Conservation (phyloP, 2,329 filamentous ascomycete genomes). For the Byssochlamys sp. region DNA sequence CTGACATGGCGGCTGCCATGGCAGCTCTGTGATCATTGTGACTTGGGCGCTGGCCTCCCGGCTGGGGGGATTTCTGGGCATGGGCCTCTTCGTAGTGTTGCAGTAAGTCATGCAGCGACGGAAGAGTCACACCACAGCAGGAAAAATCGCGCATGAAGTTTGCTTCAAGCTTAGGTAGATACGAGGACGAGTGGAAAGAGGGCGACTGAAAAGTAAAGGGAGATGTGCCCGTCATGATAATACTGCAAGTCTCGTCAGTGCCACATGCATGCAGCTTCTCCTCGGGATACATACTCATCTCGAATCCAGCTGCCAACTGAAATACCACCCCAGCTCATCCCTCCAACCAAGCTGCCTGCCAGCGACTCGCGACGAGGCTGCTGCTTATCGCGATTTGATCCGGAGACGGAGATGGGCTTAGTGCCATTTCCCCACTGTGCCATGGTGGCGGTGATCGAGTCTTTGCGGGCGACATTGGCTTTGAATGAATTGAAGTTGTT, state of each 20-base stretch:
- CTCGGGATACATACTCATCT: conserved; percentile 61
- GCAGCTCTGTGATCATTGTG: conserved; percentile 45
- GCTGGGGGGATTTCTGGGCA: conserved; percentile 55
- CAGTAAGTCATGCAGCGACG: conserved; percentile 84
- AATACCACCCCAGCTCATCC: conserved; percentile 94
- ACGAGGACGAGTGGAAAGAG: conserved; percentile 91
- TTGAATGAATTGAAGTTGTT: conserved; percentile 30
- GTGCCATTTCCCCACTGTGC: conserved; percentile 49
- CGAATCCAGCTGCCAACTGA: conserved; percentile 94
- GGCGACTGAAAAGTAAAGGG: conserved; percentile 84
- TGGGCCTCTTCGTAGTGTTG: conserved; percentile 96
- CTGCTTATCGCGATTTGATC: conserved; percentile 36
- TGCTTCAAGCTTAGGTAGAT: conserved; percentile 88
- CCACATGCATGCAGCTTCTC: background rate
- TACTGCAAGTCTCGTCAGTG: conserved; percentile 46
- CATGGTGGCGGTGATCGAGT: conserved; percentile 44
- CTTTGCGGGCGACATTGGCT: conserved; percentile 39
- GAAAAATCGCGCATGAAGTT: conserved; percentile 97
- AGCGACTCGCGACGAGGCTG: conserved; percentile 47
- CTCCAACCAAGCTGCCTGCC: conserved; percentile 56
- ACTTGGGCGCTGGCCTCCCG: conserved; percentile 37
- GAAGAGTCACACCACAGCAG: conserved; percentile 81
- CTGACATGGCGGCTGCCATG: conserved; percentile 37
- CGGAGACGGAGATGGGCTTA: conserved; percentile 51
- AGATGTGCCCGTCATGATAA: conserved; percentile 93